Conservation (phyloP, 345 rosid genomes). For the Salix exigua region DNA sequence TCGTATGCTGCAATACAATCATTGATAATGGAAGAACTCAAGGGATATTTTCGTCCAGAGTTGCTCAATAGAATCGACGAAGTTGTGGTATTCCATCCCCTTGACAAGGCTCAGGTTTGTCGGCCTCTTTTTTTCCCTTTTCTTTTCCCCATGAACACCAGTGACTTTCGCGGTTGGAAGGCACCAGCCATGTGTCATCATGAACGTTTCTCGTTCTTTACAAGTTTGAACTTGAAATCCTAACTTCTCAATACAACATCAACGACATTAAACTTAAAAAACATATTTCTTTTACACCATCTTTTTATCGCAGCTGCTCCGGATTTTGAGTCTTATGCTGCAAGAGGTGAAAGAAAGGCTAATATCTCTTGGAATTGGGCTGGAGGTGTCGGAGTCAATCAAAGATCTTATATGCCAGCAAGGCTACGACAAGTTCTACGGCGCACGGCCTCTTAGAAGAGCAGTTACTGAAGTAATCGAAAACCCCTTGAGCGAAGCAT, state of each 20-base stretch:
- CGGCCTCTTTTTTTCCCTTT: background rate
- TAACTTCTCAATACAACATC: background rate
- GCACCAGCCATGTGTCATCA: background rate
- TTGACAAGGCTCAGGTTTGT: slow-evolving; percentile 83
- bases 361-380: slow-evolving; percentile 65
- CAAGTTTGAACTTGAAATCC: background rate
- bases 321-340: slow-evolving; percentile 75
- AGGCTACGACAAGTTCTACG: slow-evolving; percentile 73
- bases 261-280: background rate
- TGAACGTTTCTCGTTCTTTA: background rate
- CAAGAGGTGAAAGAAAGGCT: slow-evolving; percentile 78
- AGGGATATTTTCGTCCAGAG: slow-evolving; percentile 89
- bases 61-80: slow-evolving; percentile 93
- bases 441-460: slow-evolving; percentile 88
- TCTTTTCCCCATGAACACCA: background rate
- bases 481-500: slow-evolving; percentile 80
- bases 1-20: slow-evolving; percentile 78
- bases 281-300: background rate
- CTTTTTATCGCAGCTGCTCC: slow-evolving; percentile 57
- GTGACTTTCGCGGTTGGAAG: background rate
- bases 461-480: slow-evolving; percentile 73
- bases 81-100: slow-evolving; percentile 82
- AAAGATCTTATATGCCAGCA: slow-evolving; percentile 75
- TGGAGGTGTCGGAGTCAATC: slow-evolving; percentile 75
- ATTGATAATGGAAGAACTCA: slow-evolving; percentile 77